A percentile compares a stretch with the other conserved stretches of the same genome.
These are phyloP conservation scores for Parasarocladium wereldwijsianum DNA, from an alignment of 2,329 filamentous ascomycete species.

Conservation along the genomic window DNA sequence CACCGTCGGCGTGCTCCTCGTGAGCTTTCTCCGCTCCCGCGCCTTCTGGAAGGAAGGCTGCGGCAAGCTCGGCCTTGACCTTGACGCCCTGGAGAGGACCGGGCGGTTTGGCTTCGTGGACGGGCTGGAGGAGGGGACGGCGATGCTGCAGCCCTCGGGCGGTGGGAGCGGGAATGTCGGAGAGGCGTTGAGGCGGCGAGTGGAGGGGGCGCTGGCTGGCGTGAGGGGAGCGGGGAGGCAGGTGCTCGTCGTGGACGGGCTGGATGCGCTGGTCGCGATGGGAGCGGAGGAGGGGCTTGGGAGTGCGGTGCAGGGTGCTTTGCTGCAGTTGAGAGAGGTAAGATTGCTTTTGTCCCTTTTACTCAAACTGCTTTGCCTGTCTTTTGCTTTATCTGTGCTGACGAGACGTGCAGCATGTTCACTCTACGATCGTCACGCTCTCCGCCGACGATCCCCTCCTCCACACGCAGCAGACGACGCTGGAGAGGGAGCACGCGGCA, in stretches of 20 bases:
- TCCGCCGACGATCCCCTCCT: constrained; percentile 64
- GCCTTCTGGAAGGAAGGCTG: constrained; percentile 65
- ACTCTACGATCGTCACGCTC: constrained; percentile 52
- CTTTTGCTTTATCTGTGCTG: not conserved
- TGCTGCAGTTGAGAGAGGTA: constrained; percentile 50
- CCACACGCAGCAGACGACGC: constrained; percentile 39
- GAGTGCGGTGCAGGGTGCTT: constrained; percentile 34
- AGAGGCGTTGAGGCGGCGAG: constrained; percentile 21
- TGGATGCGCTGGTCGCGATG: constrained; percentile 50
- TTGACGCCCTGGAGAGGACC: constrained; percentile 41
- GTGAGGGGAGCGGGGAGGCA: constrained; percentile 19
- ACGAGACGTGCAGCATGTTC: constrained; percentile 31
- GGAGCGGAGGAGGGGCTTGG: constrained; percentile 30
- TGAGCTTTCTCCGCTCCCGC: constrained; percentile 70
- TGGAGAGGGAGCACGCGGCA: constrained; percentile 59
- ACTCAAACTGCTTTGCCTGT: not conserved
- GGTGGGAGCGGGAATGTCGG: too few relatives aligned
- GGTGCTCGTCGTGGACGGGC: constrained; percentile 51
- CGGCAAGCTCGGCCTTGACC: constrained; percentile 56
- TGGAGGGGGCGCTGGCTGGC: constrained; percentile 23
- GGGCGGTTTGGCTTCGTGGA: constrained; percentile 61
- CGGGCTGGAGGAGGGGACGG: constrained; percentile 35
- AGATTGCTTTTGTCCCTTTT: too few relatives aligned
- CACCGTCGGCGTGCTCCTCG: constrained; percentile 48
- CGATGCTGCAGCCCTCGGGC: too few relatives aligned